Conservation (phyloP, 306 rosid species). For the Cicer pinnatifidum region DNA sequence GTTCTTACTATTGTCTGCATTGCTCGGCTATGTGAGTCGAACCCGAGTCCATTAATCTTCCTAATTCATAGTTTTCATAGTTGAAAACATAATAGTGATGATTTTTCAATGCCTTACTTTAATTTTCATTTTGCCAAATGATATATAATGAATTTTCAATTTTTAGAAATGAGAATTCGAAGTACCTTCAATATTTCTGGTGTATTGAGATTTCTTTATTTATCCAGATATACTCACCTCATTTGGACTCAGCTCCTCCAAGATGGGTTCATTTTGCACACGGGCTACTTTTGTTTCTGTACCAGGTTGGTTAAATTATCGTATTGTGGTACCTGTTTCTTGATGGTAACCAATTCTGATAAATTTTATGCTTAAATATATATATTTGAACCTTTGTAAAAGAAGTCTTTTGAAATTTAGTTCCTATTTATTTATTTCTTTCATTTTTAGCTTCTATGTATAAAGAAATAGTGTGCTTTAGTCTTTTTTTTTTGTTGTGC, state of each 20-base stretch:
- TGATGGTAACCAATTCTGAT: constrained; percentile 17
- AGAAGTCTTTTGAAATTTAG: neutral
- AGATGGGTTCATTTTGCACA: constrained; percentile 95
- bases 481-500: neutral
- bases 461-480: neutral
- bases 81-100: constrained; percentile 37
- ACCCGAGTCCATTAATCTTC: constrained; percentile 29
- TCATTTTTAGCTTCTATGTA: neutral
- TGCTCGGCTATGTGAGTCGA: constrained; percentile 87
- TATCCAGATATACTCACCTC: constrained; percentile 83
- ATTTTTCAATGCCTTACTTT: constrained; percentile 30
- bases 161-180: neutral
- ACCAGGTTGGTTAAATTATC: constrained; percentile 66
- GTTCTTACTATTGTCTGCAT: constrained; percentile 77
- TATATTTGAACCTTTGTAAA: neutral
- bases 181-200: constrained; percentile 21
- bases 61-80: constrained; percentile 32
- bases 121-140: constrained; percentile 16
- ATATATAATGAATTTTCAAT: constrained; percentile 21
- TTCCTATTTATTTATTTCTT: neutral
- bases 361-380: constrained; percentile 14
- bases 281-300: constrained; percentile 88
- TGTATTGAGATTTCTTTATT: constrained; percentile 27
- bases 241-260: constrained; percentile 86
- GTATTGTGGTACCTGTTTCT: neutral